phyloP scores from a whole-genome alignment of 2,329 filamentous ascomycete genomes.

The Furcasterigmium furcatum region DNA sequence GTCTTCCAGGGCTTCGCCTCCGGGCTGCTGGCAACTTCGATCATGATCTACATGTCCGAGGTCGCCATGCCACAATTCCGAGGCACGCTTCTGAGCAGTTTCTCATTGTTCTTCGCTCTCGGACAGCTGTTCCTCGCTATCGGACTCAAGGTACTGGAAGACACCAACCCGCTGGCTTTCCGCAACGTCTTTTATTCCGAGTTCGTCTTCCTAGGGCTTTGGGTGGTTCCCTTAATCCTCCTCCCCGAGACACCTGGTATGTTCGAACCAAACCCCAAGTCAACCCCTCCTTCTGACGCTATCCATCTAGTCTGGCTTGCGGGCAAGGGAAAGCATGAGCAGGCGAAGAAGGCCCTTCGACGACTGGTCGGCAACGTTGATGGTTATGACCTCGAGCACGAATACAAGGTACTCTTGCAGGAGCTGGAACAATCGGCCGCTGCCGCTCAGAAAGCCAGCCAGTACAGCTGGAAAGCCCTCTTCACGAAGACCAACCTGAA shows the following conservation, averaged over 20 bases:
- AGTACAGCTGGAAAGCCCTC: background rate
- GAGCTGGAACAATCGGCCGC: background rate
- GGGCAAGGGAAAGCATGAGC: background rate
- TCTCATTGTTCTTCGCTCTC: background rate
- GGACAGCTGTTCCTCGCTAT: slow-evolving; percentile 1
- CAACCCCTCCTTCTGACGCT: background rate
- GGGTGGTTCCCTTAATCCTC: background rate
- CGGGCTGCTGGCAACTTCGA: background rate
- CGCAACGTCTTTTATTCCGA: slow-evolving; percentile 4
- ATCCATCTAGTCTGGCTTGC: background rate
- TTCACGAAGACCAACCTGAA: background rate
- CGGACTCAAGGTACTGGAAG: slow-evolving; percentile 1
- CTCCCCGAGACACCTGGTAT: background rate
- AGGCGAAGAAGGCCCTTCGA: background rate
- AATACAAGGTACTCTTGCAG: background rate
- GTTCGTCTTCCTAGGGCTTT: background rate
- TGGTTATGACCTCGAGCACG: background rate
- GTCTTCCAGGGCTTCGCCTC: background rate
- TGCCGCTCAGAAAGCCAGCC: background rate
- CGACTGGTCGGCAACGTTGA: background rate
- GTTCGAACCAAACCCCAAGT: background rate
- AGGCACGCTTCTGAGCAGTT: background rate
- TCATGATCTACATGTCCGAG: slow-evolving; percentile 6
- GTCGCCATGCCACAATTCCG: slow-evolving; percentile 3
- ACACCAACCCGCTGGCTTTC: background rate